Conservation (phyloP, 2,329 filamentous ascomycete genomes). For the Cytospora leucostoma region DNA sequence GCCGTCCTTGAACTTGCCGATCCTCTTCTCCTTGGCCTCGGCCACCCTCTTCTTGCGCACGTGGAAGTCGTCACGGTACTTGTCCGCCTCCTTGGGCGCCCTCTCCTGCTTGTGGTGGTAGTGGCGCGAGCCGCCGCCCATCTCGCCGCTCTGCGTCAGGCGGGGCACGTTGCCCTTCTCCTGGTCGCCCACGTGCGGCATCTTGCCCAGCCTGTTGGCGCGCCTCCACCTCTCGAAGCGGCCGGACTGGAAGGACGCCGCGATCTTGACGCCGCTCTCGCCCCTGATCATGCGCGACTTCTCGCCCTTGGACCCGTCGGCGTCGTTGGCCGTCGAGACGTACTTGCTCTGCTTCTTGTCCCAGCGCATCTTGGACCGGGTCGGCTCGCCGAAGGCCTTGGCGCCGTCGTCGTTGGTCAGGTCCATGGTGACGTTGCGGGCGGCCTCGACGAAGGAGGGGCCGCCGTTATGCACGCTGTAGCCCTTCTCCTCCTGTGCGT, state of each 20-base stretch:
- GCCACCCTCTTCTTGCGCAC: conserved; percentile 86
- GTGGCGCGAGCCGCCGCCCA: conserved; percentile 50
- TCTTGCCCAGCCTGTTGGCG: conserved; percentile 74
- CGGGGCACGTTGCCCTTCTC: conserved; percentile 55
- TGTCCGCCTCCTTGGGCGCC: conserved; percentile 92
- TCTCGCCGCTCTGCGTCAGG: conserved; percentile 24
- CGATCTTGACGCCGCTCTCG: conserved; percentile 94
- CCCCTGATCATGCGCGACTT: conserved; percentile 70
- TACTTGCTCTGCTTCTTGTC: conserved; percentile 97
- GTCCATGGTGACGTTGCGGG: conserved; percentile 89
- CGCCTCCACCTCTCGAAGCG: conserved; percentile 93
- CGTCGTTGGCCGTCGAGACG: conserved; percentile 86
- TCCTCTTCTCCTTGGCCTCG: conserved; percentile 81
- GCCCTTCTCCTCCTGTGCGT: conserved; percentile 83
- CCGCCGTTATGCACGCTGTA: conserved; percentile 86
- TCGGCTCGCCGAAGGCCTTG: conserved; percentile 76
- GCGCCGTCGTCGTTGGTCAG: conserved; percentile 83
- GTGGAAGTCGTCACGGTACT: conserved; percentile 86
- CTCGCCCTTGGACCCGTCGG: conserved; percentile 76
- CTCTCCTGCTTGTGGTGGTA: conserved; percentile 86
- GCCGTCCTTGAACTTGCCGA: conserved; percentile 73
- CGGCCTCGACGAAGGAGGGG: conserved; percentile 81
- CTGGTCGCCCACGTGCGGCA: conserved; percentile 81
- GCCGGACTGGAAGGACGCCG: conserved; percentile 88
- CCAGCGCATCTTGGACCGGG: conserved; percentile 82